phyloP scores from a whole-genome alignment of 352 stramenopile species.

The Globisporangium megalacanthum region DNA sequence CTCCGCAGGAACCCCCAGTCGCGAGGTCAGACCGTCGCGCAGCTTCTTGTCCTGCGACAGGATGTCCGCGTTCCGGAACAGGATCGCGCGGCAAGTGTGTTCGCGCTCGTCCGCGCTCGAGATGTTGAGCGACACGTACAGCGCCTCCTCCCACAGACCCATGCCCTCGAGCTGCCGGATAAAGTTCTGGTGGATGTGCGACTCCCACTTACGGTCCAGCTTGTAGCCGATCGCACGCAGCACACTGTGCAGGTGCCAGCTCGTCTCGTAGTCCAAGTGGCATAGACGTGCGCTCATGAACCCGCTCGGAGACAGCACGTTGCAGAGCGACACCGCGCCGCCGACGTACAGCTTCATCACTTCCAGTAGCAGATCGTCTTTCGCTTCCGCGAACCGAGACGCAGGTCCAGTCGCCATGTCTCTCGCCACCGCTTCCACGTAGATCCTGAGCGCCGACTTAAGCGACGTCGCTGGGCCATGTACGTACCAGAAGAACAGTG shows the following conservation, averaged over 20 bases:
- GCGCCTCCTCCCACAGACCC: constrained; percentile 58
- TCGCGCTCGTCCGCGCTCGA: constrained; percentile 47
- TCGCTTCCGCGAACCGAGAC: constrained; percentile 32
- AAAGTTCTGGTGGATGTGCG: constrained; percentile 78
- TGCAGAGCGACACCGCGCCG: constrained; percentile 44
- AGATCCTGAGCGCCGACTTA: constrained; percentile 35
- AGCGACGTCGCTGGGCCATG: constrained; percentile 41
- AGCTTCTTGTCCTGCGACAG: constrained; percentile 26
- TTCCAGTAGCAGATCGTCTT: constrained; percentile 60
- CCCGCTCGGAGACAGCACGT: constrained; percentile 53
- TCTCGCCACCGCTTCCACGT: constrained; percentile 38
- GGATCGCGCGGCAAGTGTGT: constrained; percentile 46
- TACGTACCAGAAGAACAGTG: constrained; percentile 71
- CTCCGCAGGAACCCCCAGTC: constrained; percentile 42
- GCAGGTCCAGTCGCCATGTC: constrained; percentile 23
- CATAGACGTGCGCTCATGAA: constrained; percentile 23
- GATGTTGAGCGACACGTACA: constrained; percentile 82
- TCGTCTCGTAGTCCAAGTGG: constrained; percentile 72
- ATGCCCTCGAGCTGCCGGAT: constrained; percentile 68
- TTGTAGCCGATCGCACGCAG: constrained; percentile 69
- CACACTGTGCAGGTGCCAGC: constrained; percentile 73
- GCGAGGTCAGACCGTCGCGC: constrained; percentile 46
- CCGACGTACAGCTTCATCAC: constrained; percentile 67
- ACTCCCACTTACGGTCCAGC: constrained; percentile 68
- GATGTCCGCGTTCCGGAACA: constrained; percentile 63